Evolutionary conservation across 225 moss, liverwort and hornwort species (phyloP), one percentile per base, ranked within the genome.

Genomic region (Sphagnum tenellum): DNA sequence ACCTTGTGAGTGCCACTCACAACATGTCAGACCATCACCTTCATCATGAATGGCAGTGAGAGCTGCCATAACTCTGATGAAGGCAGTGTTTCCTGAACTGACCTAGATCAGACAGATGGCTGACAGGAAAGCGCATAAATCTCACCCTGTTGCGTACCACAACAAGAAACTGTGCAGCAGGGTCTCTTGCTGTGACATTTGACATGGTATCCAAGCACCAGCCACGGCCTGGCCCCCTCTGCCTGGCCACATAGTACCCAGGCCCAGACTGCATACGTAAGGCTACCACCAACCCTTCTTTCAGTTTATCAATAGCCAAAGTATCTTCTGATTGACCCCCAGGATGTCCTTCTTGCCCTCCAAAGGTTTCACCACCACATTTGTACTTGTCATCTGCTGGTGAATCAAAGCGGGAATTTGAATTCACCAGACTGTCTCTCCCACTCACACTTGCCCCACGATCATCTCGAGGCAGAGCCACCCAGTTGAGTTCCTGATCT

Each of bases 81-180:
- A 29, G 29, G 29, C 29, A 29, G 29, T 29, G 29, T 29, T 29
- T 29, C 29, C 29, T 0, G 1, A 29, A 29, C 29, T 29, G 29
- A 29, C 29, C 29, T 29, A 29, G 29, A 29, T 66, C 52, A 63
- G 8, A 12, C 64, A 57, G 8, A 55, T 48, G 29, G 46, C 4
- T 58, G 29, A 11, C 48, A 65, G 71, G 66, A 56, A 29, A 29
- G 29, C 29, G 29, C 29, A 29, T 29, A 29, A 29, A 29, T 61
- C 80, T 75, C 79, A 94, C 94, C 86, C 91, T 75, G 69, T 92
- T 89, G 74, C 94, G 94, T 8, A 95, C 88, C 64, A 95, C 83
- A 48, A 95, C 87, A 64, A 95, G 81, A 75, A 95, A 95, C 67
- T 95, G 94, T 12, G 94, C 84, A 57, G 94, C 92, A 70, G 94